These are phyloP conservation scores for Penicillium sp. DNA, from an alignment of 2,329 filamentous ascomycete species.

Conservation along the genomic window DNA sequence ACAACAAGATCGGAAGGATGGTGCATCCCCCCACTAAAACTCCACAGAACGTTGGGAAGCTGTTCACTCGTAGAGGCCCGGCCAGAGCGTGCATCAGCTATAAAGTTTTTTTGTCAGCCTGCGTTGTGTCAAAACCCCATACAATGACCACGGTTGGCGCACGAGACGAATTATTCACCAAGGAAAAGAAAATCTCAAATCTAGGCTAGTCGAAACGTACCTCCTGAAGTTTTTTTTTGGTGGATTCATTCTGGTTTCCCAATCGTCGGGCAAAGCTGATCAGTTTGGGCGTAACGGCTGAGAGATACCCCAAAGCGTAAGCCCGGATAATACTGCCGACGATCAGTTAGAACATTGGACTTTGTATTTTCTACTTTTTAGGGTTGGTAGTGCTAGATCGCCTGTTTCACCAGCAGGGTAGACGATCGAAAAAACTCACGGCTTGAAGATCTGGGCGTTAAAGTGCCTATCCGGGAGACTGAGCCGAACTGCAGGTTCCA, in stretches of 20 bases:
- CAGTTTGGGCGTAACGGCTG: conserved; percentile 47
- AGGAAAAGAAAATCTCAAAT: neutral
- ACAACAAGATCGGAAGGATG: conserved; percentile 39
- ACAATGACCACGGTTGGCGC: neutral
- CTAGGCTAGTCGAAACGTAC: conserved; percentile 28
- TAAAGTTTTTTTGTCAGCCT: conserved; percentile 23
- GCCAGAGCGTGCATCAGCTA: conserved; percentile 43
- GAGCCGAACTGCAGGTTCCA: conserved; percentile 27
- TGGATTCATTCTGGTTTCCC: conserved; percentile 31
- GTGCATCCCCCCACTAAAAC: conserved; percentile 54
- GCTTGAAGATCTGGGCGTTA: conserved; percentile 29
- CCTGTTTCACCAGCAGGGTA: conserved; percentile 6
- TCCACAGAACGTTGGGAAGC: conserved; percentile 55
- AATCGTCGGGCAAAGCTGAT: conserved; percentile 40
- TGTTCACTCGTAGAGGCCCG: conserved; percentile 44
- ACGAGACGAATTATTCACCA: neutral
- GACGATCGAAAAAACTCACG: conserved; percentile 30
- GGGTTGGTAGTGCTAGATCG: neutral
- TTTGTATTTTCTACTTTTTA: neutral
- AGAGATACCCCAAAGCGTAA: conserved; percentile 51
- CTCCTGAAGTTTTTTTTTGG: conserved; percentile 35
- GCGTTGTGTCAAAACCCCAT: conserved; percentile 1
- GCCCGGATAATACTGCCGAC: conserved; percentile 44
- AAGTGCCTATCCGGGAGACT: conserved; percentile 23
- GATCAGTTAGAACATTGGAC: conserved; percentile 7